phyloP scores from a whole-genome alignment of 208 protist species.

The Trypanosoma platydactyli region DNA sequence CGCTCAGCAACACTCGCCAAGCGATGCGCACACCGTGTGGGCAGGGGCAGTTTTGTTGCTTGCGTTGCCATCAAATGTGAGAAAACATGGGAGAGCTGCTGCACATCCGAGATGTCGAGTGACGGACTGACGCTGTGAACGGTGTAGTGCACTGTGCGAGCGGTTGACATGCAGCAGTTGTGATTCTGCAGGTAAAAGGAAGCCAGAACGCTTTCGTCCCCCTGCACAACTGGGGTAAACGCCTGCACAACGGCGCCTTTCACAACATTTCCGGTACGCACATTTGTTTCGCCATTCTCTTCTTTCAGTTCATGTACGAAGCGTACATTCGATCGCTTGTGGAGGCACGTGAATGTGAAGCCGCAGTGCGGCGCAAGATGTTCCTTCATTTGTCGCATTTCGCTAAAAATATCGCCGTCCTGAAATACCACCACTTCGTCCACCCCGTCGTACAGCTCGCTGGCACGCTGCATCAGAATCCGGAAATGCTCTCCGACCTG shows the following conservation, averaged over 20 bases:
- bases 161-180: conserved; percentile 84
- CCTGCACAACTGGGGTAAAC: conserved; percentile 53
- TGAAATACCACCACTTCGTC: conserved; percentile 90
- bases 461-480: conserved; percentile 35
- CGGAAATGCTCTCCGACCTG: conserved; percentile 63
- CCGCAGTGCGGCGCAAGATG: conserved; percentile 58
- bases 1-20: conserved; percentile 75
- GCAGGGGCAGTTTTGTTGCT: conserved; percentile 91
- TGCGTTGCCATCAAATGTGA: conserved; percentile 63
- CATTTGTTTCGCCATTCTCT: neutral
- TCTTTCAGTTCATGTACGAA: conserved; percentile 52
- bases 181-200: conserved; percentile 90
- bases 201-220: conserved; percentile 35
- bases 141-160: conserved; percentile 82
- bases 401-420: conserved; percentile 85
- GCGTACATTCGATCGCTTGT: conserved; percentile 89
- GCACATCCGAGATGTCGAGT: conserved; percentile 70
- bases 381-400: conserved; percentile 59
- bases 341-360: conserved; percentile 89
- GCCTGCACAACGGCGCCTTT: conserved; percentile 76
- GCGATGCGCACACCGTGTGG: conserved; percentile 81
- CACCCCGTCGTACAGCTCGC: conserved; percentile 54
- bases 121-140: conserved; percentile 74
- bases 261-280: conserved; percentile 52
- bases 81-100: conserved; percentile 78